phyloP scores from a whole-genome alignment of 2,329 filamentous ascomycete species.

The Fusarium sp. region DNA sequence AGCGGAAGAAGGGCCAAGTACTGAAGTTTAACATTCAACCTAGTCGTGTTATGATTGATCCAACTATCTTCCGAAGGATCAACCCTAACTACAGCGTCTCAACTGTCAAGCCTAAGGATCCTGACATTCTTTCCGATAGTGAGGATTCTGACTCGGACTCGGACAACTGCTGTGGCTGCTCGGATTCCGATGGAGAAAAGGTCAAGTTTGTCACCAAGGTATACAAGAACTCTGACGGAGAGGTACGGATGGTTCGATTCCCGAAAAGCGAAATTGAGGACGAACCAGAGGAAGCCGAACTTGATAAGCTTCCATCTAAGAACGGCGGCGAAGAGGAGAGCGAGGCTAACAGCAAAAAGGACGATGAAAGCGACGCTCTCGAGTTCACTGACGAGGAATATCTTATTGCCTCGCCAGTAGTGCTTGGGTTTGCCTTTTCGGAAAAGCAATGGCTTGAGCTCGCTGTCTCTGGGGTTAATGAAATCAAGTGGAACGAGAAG shows the following conservation, averaged over 20 bases:
- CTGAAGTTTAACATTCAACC: slow-evolving; percentile 88
- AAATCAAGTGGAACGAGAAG: slow-evolving; percentile 85
- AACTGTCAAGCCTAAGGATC: slow-evolving; percentile 77
- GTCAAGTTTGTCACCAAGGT: slow-evolving; percentile 64
- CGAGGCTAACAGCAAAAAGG: slow-evolving; percentile 6
- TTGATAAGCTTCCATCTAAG: slow-evolving; percentile 62
- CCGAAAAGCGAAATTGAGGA: slow-evolving; percentile 48
- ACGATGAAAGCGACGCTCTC: slow-evolving; percentile 7
- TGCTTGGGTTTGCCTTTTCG: slow-evolving; percentile 86
- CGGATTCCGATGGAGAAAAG: slow-evolving; percentile 56
- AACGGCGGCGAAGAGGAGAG: background rate
- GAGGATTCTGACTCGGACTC: slow-evolving; percentile 58
- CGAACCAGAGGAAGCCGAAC: slow-evolving; percentile 57
- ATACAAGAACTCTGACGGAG: slow-evolving; percentile 58
- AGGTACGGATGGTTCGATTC: slow-evolving; percentile 48
- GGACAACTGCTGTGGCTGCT: slow-evolving; percentile 53
- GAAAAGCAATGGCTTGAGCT: slow-evolving; percentile 95
- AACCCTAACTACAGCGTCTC: slow-evolving; percentile 88
- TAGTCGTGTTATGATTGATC: slow-evolving; percentile 88
- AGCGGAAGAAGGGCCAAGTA: slow-evolving; percentile 72
- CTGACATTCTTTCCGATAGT: slow-evolving; percentile 66
- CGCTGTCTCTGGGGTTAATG: slow-evolving; percentile 78
- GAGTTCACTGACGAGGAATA: slow-evolving; percentile 85
- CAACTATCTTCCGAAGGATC: slow-evolving; percentile 82
- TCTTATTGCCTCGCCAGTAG: slow-evolving; percentile 83